phyloP scores from a whole-genome alignment of 371 early-diverging fungal genomes.

The Mortierella sp. region DNA sequence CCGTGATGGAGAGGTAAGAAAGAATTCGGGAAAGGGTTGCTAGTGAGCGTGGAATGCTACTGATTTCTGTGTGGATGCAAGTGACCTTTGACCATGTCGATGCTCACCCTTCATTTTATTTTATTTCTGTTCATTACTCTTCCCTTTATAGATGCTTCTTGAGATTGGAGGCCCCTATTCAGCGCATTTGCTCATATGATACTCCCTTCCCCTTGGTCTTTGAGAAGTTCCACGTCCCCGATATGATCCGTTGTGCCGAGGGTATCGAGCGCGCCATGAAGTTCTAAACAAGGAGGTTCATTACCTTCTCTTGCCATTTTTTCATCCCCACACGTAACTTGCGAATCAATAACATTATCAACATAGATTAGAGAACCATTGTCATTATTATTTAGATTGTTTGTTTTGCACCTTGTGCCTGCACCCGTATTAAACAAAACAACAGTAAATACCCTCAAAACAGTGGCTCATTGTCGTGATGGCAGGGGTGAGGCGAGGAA shows the following conservation, averaged over 20 bases:
- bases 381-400: no score
- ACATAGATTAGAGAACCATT: no score
- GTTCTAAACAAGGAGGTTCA: constrained; percentile 26
- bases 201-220: constrained; percentile 97
- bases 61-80: not conserved
- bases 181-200: constrained; percentile 93
- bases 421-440: no score
- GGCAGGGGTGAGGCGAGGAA: no score
- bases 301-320: not conserved
- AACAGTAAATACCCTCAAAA: no score
- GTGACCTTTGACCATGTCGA: no score
- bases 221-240: constrained; percentile 97
- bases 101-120: not conserved
- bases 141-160: constrained; percentile 70
- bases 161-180: constrained; percentile 88
- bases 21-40: constrained; percentile 52
- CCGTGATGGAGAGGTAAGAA: constrained; percentile 92
- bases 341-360: no score
- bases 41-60: not conserved
- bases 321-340: not conserved
- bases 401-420: no score
- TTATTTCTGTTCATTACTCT: not conserved
- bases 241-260: constrained; percentile 88
- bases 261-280: constrained; percentile 76
- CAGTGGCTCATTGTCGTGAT: no score